Base-by-base conservation (phyloP, 1,139 yeast species). In the Hemisphaericaspora xylofermentans region DNA sequence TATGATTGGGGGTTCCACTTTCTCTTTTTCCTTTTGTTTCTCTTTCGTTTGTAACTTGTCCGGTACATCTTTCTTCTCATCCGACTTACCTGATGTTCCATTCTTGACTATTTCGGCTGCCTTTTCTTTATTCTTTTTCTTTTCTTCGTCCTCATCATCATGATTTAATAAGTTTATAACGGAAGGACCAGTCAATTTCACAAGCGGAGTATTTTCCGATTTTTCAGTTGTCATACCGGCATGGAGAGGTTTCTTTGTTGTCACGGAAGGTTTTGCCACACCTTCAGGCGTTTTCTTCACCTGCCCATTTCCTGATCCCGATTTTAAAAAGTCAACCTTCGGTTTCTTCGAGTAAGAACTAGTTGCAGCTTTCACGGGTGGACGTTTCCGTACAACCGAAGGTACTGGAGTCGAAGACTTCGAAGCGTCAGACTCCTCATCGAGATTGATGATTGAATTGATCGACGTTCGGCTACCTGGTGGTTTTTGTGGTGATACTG, bases 1-100 rank as follows among this genome's bases (percentile, higher is more conserved):
- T 14, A 81, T 74, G 17, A 79, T 74, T 1, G 84, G 82, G 6
- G 57, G 61, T 50, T 50, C 56, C 8, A 48, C 43, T 26, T 58
- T 57, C 15, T 67, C 58, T 40, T 64, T 48, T 42, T 71, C 59
- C 33, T 55, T 52, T 36, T 54, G 50, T 27, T 59, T 56, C 28
- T 57, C 56, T 53, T 58, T 57, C 49, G 55, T 57, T 33, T 58
- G n/a, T n/a, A n/a, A n/a, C n/a, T n/a, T 56, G 48, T 55, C 57
- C 52, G 47, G 48, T 8, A 47, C 48, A 26, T 50, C 49, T 15
- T 45, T 50, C 18, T 36, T 46, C 5, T 41, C 49, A 36, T 41
- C 42, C 30, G 14, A 9, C 34, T 18, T 19, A 8, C 4, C 25
- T 18, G 25, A 6, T 24, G 13, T 41, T 24, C 33, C 36, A 15